Percentiles rank a stretch among this genome's conserved stretches.
phyloP scores from a whole-genome alignment of 306 rosid genomes.

The Vicia villosa region DNA sequence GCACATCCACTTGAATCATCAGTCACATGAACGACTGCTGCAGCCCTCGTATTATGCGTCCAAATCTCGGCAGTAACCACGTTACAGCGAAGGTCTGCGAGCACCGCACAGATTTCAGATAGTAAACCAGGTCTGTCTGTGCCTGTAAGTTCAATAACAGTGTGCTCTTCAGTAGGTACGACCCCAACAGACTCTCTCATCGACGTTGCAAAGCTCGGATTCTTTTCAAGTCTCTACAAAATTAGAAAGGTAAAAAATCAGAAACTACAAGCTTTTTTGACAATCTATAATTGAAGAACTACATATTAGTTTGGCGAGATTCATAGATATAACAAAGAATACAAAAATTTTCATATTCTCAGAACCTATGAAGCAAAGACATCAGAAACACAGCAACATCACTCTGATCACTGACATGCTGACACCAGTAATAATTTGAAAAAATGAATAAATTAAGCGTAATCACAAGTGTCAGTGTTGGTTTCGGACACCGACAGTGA shows the following conservation, averaged over 20 bases:
- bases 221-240: conserved; percentile 82
- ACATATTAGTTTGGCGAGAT: not conserved
- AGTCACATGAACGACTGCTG: conserved; percentile 88
- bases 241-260: conserved; percentile 22
- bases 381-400: too few relatives aligned
- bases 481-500: too few relatives aligned
- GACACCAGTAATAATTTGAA: too few relatives aligned
- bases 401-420: too few relatives aligned
- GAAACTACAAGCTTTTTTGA: conserved; percentile 9
- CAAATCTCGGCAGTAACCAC: conserved; percentile 91
- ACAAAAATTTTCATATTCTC: too few relatives aligned
- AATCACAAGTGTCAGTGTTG: too few relatives aligned
- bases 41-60: conserved; percentile 96
- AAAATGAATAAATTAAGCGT: too few relatives aligned
- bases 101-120: conserved; percentile 96
- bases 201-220: conserved; percentile 70
- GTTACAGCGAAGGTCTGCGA: conserved; percentile 80
- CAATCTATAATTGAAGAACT: not conserved
- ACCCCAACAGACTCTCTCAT: conserved; percentile 85
- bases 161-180: conserved; percentile 86
- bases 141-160: conserved; percentile 89
- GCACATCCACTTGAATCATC: conserved; percentile 71
- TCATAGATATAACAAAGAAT: conserved; percentile 4
- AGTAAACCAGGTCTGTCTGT: conserved; percentile 93
- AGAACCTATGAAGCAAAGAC: too few relatives aligned